Evolutionary conservation across 495 filamentous ascomycete species (phyloP), one percentile per base, ranked within the genome.

Genomic region (Neurospora discreta): DNA sequence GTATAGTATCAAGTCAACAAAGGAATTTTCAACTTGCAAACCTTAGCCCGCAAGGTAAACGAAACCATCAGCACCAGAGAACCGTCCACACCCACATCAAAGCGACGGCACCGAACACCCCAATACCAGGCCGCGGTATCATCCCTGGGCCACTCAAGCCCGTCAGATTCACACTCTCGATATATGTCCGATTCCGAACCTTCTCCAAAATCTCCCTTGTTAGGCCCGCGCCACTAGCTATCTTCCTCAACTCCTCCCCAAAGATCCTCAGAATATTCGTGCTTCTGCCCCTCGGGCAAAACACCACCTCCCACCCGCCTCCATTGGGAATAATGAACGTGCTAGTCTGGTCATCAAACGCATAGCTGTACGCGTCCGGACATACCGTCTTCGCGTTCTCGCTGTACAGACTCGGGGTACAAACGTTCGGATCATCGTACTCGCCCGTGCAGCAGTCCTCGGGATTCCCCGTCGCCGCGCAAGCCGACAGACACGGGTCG

Each of bases 341-440:
- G 58, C 87, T 90, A 7, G 85, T 85, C 69, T 87, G 81, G 80
- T 95, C 92, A 75, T 95, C 91, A 74, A 88, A 94, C 11, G 92
- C 90, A 76, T 86, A 95, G 76, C 89, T 91, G 78, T 94, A 95
- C 20, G 92, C 92, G 80, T 95, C 92, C 3, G 92, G 92, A 78
- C 92, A 95, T 18, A 93, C 86, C 20, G 72, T 80, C 84, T 95
- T 95, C 39, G 90, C 90, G 23, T 81, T 77, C 71, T 78, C 84
- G 70, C 86, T 87, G 77, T 93, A 95, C 30, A 84, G 72, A 65
- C 84, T 86, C 8, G 91, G 89, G 73, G 80, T 75, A 81, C 92
- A 94, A 13, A 78, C 80, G 43, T 81, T 77, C 5, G 89, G 87
- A 39, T 82, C 81, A 71, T 87, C 78, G 80, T 88, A 90, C 2